Evolutionary conservation across 1,284 basidiomycete species (phyloP), one percentile per base, ranked within the genome.

Genomic region (Marasmius fiardii): DNA sequence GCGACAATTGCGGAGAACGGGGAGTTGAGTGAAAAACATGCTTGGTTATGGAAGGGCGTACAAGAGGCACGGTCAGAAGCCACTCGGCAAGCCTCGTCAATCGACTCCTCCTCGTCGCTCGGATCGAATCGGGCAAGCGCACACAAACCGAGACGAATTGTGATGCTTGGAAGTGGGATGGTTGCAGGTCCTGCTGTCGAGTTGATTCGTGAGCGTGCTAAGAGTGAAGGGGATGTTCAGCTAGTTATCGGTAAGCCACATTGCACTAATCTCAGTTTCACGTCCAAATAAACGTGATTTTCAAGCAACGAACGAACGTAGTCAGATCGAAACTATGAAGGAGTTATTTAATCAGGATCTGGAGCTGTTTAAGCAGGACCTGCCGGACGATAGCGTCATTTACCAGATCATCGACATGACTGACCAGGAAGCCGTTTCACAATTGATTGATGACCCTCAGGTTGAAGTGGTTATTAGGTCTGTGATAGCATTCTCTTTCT

Each of bases 91-190:
- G 21, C n/a, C 24, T 39, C 53, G 28, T 31, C 28, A 10, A 31
- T 4, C 4, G 50, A 41, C n/a, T 37, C 58, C 41, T 23, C 41
- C 4, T 31, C 34, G 39, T 53, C 21, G 39, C 54, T 20, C 47
- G 26, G 21, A 54, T n/a, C 54, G 49, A 23, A 28, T 18, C 31
- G 43, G 45, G 11, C 41, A 57, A 50, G 58, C 1, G 41, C 52
- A 28, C 33, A 58, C 55, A 71, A 64, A 67, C 85, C 85, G 74
- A 90, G 88, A 72, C 84, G 77, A 61, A 79, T 95, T 0, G 71
- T 98, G 26, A 76, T 98, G 61, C 79, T 97, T 3, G 95, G 95
- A 10, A 92, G 90, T 54, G 95, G 95, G 18, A 94, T 95, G 84
- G 95, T 95, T 21, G 92, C 93, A 12, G 86, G 87, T 2, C 93